phyloP scores from a whole-genome alignment of 2,329 filamentous ascomycete genomes.

The Elsinoe fawcettii region DNA sequence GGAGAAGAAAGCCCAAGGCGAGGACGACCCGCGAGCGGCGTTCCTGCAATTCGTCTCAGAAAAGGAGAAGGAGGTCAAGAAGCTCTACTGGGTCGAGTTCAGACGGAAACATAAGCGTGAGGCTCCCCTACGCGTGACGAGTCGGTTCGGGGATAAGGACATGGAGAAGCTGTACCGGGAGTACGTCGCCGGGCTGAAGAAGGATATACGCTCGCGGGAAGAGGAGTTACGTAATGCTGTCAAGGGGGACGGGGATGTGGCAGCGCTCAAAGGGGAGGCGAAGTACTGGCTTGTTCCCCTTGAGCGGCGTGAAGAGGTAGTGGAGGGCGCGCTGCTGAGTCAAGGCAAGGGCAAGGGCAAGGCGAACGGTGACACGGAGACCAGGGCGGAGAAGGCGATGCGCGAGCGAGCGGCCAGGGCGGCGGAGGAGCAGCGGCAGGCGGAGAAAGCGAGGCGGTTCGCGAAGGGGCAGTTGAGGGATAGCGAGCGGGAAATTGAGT shows the following conservation, averaged over 20 bases:
- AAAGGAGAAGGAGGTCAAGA: conserved; percentile 72
- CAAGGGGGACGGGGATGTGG: conserved; percentile 45
- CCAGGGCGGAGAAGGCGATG: conserved; percentile 56
- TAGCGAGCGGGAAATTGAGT: conserved; percentile 59
- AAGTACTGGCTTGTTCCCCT: conserved; percentile 10
- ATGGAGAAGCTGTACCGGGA: conserved; percentile 74
- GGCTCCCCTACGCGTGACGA: conserved; percentile 64
- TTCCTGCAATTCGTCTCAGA: conserved; percentile 76
- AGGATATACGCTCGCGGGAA: conserved; percentile 42
- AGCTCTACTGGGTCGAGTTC: conserved; percentile 97
- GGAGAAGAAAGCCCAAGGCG: conserved; percentile 54
- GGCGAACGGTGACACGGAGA: conserved; percentile 22
- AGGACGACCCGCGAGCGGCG: conserved; percentile 63
- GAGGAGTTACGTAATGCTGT: conserved; percentile 28
- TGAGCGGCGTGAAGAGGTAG: conserved; percentile 26
- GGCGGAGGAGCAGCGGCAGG: conserved; percentile 22
- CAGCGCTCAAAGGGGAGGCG: conserved; percentile 15
- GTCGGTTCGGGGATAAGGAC: conserved; percentile 52
- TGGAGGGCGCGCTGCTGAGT: conserved; percentile 21
- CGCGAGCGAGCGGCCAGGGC: conserved; percentile 49
- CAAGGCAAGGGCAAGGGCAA: conserved; percentile 30
- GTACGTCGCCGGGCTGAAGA: conserved; percentile 57
- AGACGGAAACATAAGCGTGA: conserved; percentile 84
- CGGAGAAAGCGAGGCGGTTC: conserved; percentile 21
- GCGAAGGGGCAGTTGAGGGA: conserved; percentile 50